Conservation (phyloP, 345 rosid species). For the Aquilaria sinensis region DNA sequence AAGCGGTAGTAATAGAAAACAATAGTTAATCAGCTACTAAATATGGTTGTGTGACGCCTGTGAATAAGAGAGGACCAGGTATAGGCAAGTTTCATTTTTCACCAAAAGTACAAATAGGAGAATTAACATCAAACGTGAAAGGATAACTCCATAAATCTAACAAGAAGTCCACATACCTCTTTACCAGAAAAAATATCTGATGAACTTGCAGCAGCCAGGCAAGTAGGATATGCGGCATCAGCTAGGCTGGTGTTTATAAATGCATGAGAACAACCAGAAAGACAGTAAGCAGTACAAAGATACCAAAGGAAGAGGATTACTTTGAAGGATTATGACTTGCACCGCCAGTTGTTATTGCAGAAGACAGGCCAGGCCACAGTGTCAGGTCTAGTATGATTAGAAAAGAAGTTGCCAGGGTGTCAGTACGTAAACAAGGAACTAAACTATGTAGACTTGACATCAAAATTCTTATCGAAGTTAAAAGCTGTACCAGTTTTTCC, state of each 20-base stretch:
- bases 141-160: too few species aligned
- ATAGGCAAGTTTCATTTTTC: not conserved
- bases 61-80: not conserved
- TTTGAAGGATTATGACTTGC: slow-evolving; percentile 24
- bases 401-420: not conserved
- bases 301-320: slow-evolving; percentile 28
- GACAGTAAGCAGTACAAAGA: not conserved
- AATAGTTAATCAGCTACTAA: slow-evolving; percentile 3
- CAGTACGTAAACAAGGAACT: too few species aligned
- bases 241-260: slow-evolving; percentile 31
- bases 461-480: not conserved
- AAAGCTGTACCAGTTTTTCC: slow-evolving; percentile 33
- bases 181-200: slow-evolving; percentile 16
- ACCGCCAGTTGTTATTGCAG: slow-evolving; percentile 21
- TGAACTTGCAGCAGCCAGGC: slow-evolving; percentile 49
- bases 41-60: not conserved
- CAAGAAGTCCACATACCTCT: slow-evolving; percentile 25
- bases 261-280: slow-evolving; percentile 8
- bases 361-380: slow-evolving; percentile 55
- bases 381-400: slow-evolving; percentile 30
- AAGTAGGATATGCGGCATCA: slow-evolving; percentile 38
- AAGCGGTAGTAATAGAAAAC: slow-evolving; percentile 20
- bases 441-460: not conserved
- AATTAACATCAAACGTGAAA: not conserved
- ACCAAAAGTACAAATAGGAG: not conserved